Evolutionary conservation across 129 eudicot genomes (phyloP), one percentile per base, ranked within the genome.

Genomic region (Smallanthus sonchifolius): DNA sequence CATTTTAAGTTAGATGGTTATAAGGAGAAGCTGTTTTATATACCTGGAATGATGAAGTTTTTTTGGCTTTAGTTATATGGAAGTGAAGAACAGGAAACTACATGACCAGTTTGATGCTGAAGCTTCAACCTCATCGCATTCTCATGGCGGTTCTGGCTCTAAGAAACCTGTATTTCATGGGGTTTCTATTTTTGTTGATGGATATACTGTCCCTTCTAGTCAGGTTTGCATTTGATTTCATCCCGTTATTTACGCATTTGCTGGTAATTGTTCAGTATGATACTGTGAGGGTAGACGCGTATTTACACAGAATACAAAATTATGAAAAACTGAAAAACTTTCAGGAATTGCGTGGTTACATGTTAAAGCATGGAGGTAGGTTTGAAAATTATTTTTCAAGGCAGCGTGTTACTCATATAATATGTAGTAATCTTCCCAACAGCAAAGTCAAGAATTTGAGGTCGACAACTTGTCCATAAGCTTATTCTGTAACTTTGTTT

Each of bases 141-240:
- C 90, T 57, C 84, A 75, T 66, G 75, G 84, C 40, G 89, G 79
- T 59, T 77, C 88, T 37, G 74, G 75, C 61, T 70, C 83, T n/a
- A 79, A 75, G 59, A 88, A 77, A 14, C 86, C 94, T 77, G 76
- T 90, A 63, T 93, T 93, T 90, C 38, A 80, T 20, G 97, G 96
- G 74, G 98, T 93, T 57, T 86, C 98, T 65, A 90, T 93, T 20
- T 93, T 90, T 82, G 97, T 93, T 72, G 97, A 93, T 78, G 98
- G 98, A 77, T 90, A 86, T 73, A 90, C 98, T 2, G 79, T 85
- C 44, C 98, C 98, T 66, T 90, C 98, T 37, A 93, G 89, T 77
- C 98, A 93, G 97, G 98, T 93, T 87, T 63, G 69, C 51, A 69
- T 61, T 32, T 32, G n/a, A 59, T 75, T 73, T 61, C 15, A 5